These are phyloP conservation scores for Neoboletus brunneissimus DNA, from an alignment of 768 basidiomycete genomes.

Conservation along the genomic window DNA sequence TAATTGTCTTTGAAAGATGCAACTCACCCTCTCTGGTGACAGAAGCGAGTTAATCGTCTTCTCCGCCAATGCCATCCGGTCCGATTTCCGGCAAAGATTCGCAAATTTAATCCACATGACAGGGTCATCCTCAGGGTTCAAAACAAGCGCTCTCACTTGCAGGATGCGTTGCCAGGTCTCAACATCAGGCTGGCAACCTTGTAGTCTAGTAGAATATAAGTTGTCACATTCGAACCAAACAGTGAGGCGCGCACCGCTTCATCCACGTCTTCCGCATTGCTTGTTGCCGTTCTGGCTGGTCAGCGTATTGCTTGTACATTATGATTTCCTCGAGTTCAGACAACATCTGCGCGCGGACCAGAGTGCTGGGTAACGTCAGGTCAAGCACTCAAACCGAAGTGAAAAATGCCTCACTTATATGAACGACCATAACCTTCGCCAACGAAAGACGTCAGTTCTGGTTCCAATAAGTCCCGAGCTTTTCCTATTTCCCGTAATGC, in stretches of 20 bases:
- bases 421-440: slow-evolving; percentile 97
- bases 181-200: slow-evolving; percentile 96
- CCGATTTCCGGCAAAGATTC: slow-evolving; percentile 92
- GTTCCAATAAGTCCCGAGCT: slow-evolving; percentile 88
- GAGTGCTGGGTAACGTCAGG: slow-evolving; percentile 53
- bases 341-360: slow-evolving; percentile 98
- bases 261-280: slow-evolving; percentile 96
- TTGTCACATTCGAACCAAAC: background rate
- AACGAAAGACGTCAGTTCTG: slow-evolving; percentile 86
- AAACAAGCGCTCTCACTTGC: slow-evolving; percentile 91
- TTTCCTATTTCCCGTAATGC: slow-evolving; percentile 87
- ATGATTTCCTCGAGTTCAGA: slow-evolving; percentile 99
- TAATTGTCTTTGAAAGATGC: background rate
- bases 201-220: slow-evolving; percentile 50
- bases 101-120: slow-evolving; percentile 99
- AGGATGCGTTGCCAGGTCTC: slow-evolving; percentile 99
- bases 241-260: slow-evolving; percentile 63
- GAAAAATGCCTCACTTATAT: slow-evolving; percentile 70
- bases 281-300: slow-evolving; percentile 89
- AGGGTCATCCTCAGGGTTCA: slow-evolving; percentile 91
- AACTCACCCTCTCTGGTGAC: slow-evolving; percentile 64
- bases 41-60: slow-evolving; percentile 94
- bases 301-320: slow-evolving; percentile 88
- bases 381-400: slow-evolving; percentile 1
- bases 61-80: slow-evolving; percentile 91